Evolutionary conservation across 176 grass and related monocot genomes (phyloP), one percentile per base, ranked within the genome.

Genomic region (Oryza brachyantha): DNA sequence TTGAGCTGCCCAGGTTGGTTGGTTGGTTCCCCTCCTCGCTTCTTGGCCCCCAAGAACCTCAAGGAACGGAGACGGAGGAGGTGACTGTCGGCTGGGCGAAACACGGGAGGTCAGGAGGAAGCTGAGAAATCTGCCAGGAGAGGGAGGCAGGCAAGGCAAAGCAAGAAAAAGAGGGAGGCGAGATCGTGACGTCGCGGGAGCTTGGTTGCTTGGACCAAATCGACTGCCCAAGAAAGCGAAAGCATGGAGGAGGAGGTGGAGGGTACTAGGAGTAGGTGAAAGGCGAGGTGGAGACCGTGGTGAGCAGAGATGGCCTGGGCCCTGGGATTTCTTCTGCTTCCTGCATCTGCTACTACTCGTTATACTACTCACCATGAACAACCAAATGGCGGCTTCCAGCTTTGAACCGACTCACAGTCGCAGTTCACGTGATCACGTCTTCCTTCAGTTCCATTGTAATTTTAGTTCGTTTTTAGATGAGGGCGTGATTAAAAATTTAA

Each of bases 291-390:
- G 4, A 28, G 58, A 54, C 28, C 17, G 45, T 19, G 69, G 52
- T 57, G 75, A 61, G 75, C 67, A 71, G 65, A 76, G 31, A 77
- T 82, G 79, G 38, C 39, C 70, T 79, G 70, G 24, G 35, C 66
- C 38, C 63, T 79, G 76, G 3, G 19, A 7, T 39, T 67, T 25
- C 21, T 65, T 35, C 28, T 42, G 25, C 2, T 64, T 39, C 13
- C 60, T 5, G 26, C 31, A 32, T 11, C 60, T 5, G 45, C 26
- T 17, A 48, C 13, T n/a, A 39, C 16, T 17, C 19, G 10, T 66
- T 36, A 46, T 57, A 59, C 19, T 58, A 24, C 39, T 72, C 43
- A 32, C 31, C 4, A 32, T 42, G 68, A 26, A 66, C 25, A 40
- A 78, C 43, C 21, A 67, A 35, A 67, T n/a, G 61, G 21, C 6